phyloP scores from a whole-genome alignment of 176 grass and related monocot species.

The Secale cereale region DNA sequence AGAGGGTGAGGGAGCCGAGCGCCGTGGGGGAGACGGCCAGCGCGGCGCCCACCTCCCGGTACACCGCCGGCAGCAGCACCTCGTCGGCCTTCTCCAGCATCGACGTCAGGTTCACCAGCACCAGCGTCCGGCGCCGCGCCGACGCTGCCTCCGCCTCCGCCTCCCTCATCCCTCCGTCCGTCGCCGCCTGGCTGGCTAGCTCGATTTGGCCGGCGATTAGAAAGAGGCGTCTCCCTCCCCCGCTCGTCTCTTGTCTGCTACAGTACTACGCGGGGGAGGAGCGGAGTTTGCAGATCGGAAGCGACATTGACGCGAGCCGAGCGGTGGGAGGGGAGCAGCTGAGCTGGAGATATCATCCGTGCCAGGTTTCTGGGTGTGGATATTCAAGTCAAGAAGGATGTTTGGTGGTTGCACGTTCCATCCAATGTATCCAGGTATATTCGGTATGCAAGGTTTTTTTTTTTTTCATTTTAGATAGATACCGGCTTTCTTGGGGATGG shows the following conservation, averaged over 20 bases:
- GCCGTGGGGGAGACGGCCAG: conserved; percentile 54
- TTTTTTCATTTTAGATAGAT: no score
- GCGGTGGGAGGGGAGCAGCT: neutral
- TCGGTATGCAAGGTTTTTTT: no score
- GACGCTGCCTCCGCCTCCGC: neutral
- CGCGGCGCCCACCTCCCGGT: conserved; percentile 66
- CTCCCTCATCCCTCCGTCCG: neutral
- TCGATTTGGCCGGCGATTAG: neutral
- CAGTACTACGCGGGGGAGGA: neutral
- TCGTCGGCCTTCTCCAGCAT: conserved; percentile 82
- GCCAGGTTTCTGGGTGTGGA: neutral
- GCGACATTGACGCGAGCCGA: neutral
- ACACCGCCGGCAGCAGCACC: conserved; percentile 77
- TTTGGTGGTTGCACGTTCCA: neutral
- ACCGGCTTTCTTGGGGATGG: no score
- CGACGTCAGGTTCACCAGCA: conserved; percentile 75
- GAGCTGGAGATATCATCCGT: neutral
- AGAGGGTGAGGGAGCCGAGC: conserved; percentile 78
- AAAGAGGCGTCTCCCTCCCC: neutral
- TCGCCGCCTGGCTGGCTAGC: neutral
- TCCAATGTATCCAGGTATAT: no score
- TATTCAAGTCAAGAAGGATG: neutral
- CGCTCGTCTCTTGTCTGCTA: neutral
- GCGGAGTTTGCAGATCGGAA: neutral
- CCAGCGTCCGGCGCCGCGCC: conserved; percentile 59